Percentiles rank a stretch among this genome's conserved stretches.
Evolutionary conservation across 2,329 filamentous ascomycete genomes (phyloP).

Genomic region (Orbilia quercus): DNA sequence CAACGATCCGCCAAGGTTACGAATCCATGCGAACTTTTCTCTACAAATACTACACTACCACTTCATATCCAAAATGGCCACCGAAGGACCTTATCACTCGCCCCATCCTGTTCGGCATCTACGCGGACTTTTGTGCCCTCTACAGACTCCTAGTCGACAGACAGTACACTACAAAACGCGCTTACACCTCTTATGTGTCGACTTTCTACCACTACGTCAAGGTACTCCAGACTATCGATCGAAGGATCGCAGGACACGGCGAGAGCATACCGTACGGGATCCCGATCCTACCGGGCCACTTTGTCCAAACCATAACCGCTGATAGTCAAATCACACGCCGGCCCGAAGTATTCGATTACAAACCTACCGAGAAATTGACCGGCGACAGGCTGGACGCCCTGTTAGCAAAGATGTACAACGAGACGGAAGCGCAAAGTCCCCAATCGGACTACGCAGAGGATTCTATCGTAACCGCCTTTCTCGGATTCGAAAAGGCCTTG

Average conservation of each 20-base stretch:
- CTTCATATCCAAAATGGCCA: slow-evolving; percentile 25
- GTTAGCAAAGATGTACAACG: slow-evolving; percentile 31
- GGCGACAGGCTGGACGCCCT: slow-evolving; percentile 1
- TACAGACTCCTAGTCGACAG: slow-evolving; percentile 31
- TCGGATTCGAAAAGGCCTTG: slow-evolving; percentile 38
- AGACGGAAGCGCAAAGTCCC: background rate
- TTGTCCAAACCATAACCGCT: background rate
- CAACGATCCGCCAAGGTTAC: slow-evolving; percentile 19
- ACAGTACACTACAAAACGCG: slow-evolving; percentile 15
- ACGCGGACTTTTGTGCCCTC: slow-evolving; percentile 33
- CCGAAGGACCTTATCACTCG: slow-evolving; percentile 31
- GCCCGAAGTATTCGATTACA: slow-evolving; percentile 1
- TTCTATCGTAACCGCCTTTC: slow-evolving; percentile 29
- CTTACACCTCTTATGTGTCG: slow-evolving; percentile 6
- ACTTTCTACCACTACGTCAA: slow-evolving; percentile 25
- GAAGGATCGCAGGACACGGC: background rate
- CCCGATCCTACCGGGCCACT: slow-evolving; percentile 34
- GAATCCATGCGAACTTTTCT: slow-evolving; percentile 42
- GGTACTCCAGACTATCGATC: slow-evolving; percentile 16
- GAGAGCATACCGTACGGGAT: slow-evolving; percentile 26
- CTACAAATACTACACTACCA: slow-evolving; percentile 39
- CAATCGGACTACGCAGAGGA: background rate
- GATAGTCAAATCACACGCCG: background rate
- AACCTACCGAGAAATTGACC: slow-evolving; percentile 5
- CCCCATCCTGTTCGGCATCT: slow-evolving; percentile 19